A percentile compares a stretch with the other conserved stretches of the same genome.
phyloP scores from a whole-genome alignment of 176 grass and related monocot genomes.

The Juncus inflexus region DNA sequence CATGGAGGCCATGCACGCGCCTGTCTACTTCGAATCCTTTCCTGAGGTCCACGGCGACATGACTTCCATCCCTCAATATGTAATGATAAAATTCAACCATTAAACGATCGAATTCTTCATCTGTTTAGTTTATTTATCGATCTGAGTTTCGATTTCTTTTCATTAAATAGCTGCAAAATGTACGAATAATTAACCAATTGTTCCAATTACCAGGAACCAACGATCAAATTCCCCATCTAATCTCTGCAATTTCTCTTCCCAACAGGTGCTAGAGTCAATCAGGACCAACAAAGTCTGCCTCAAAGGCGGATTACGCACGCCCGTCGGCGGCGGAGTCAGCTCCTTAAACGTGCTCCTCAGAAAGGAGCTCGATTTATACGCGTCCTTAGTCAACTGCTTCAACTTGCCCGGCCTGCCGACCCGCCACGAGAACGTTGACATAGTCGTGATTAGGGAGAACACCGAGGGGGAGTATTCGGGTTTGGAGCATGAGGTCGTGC shows the following conservation, averaged over 20 bases:
- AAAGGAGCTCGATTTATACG: slow-evolving; percentile 97
- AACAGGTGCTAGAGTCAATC: slow-evolving; percentile 82
- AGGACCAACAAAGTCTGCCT: slow-evolving; percentile 88
- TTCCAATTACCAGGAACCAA: not conserved
- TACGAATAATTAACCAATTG: not conserved
- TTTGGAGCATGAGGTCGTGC: slow-evolving; percentile 93
- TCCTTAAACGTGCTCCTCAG: slow-evolving; percentile 86
- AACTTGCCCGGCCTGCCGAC: slow-evolving; percentile 81
- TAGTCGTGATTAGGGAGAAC: slow-evolving; percentile 99
- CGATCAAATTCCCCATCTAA: slow-evolving; percentile 1
- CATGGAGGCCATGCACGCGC: slow-evolving; percentile 98
- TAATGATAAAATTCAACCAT: not conserved
- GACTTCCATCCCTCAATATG: slow-evolving; percentile 45
- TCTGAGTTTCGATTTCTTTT: slow-evolving; percentile 1
- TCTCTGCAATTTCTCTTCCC: not conserved
- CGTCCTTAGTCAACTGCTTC: slow-evolving; percentile 92
- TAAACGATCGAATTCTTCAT: not conserved
- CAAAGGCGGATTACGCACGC: slow-evolving; percentile 78
- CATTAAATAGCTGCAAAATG: not conserved
- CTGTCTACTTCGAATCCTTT: slow-evolving; percentile 67
- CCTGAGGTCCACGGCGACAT: slow-evolving; percentile 75
- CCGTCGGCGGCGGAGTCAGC: slow-evolving; percentile 81
- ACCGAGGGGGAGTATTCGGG: slow-evolving; percentile 95
- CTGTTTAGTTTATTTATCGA: not conserved
- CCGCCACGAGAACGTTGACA: slow-evolving; percentile 87